Evolutionary conservation across 176 grass and related monocot species (phyloP), one percentile per base, ranked within the genome.

Genomic region (Juncus inflexus): DNA sequence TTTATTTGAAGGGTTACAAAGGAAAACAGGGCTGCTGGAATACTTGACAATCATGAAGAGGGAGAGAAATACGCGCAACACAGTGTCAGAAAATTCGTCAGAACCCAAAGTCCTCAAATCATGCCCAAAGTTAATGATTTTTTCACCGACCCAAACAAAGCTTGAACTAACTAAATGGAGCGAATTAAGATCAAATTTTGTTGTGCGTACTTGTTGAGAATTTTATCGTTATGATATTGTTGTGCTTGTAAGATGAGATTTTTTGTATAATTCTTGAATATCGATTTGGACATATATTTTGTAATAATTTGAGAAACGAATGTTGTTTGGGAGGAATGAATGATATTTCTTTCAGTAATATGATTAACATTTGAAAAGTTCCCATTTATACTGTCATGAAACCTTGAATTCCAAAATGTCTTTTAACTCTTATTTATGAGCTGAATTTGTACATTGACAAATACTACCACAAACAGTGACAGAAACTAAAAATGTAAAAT

Each of bases 41-140:
- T 91, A 67, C 77, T 87, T 5, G 70, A 91, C 7, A 87, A 91
- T 72, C 70, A 61, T 11, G 80, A 81, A 61, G 88, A 91, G 41
- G 83, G 88, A 1, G 62, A 66, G 43, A 77, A 64, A 52, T 91
- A 87, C 53, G 85, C 88, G 12, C 77, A 84, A 56, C 83, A 91
- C 37, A 68, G 77, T 4, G 65, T 81, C 16, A 79, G 83, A 37
- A 76, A 79, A 54, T 84, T 86, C 64, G 68, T 68, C 37, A 84
- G 85, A 45, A 81, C 70, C 9, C 19, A 74, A 55, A 50, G 66
- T 45, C 77, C 76, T 0, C 72, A 89, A 58, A 77, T 80, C 81
- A 84, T 89, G 77, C 52, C 75, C 13, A 70, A 62, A 38, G 16
- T 84, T 37, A 76, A 81, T 67, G 65, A 74, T 2, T 78, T 64